These are phyloP conservation scores for Colletotrichum sp. DNA, from an alignment of 2,329 filamentous ascomycete genomes.

Conservation along the genomic window DNA sequence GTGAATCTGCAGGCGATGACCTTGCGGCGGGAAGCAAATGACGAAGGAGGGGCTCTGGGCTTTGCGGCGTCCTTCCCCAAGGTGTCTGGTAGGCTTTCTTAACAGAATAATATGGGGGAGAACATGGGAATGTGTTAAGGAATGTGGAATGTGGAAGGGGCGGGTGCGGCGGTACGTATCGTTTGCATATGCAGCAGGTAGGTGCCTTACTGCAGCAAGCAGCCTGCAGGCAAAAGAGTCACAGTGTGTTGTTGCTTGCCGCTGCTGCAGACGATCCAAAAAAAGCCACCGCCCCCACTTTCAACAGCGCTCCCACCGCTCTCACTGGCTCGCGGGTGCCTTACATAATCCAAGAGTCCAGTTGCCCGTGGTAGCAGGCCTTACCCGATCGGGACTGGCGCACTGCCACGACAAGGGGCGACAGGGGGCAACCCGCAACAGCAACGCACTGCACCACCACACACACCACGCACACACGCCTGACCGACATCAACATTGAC, in stretches of 20 bases:
- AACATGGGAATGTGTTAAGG: neutral
- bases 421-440: conserved; percentile 23
- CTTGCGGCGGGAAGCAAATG: neutral
- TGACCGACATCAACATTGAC: conserved; percentile 24
- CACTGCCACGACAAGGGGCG: conserved; percentile 21
- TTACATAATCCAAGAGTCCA: neutral
- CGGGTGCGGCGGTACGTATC: neutral
- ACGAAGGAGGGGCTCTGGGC: neutral
- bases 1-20: neutral
- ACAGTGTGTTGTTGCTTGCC: neutral
- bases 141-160: neutral
- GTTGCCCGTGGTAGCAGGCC: conserved; percentile 24
- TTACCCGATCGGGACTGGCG: neutral
- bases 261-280: neutral
- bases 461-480: conserved; percentile 11
- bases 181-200: neutral
- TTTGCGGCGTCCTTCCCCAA: neutral
- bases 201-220: neutral
- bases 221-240: neutral
- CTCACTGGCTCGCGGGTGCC: neutral
- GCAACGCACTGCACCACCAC: neutral
- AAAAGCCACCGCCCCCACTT: neutral
- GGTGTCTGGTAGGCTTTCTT: neutral
- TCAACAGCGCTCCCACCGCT: neutral
- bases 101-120: fast-evolving